Evolutionary conservation across 2,329 filamentous ascomycete genomes (phyloP).

Genomic region (Chalaropsis ovoidea): DNA sequence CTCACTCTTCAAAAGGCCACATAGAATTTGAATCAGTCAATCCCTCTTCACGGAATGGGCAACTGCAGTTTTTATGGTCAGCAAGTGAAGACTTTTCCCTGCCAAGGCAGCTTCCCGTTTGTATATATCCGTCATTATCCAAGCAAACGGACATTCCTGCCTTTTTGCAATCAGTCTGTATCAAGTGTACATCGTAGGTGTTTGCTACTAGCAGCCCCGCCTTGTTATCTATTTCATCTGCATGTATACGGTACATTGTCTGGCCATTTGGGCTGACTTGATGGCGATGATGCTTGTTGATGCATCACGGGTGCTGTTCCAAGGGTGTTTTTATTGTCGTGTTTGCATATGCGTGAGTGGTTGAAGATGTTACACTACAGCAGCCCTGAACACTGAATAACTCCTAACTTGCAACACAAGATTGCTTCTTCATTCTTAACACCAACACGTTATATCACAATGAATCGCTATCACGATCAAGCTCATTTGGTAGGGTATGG

Average conservation of each 20-base stretch:
- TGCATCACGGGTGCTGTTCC: too few species aligned
- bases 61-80: background rate
- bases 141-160: background rate
- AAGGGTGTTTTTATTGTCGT: too few species aligned
- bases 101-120: background rate
- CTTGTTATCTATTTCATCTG: background rate
- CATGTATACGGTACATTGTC: background rate
- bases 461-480: background rate
- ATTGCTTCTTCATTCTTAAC: too few species aligned
- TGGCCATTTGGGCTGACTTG: too few species aligned
- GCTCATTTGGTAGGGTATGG: background rate
- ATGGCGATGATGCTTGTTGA: too few species aligned
- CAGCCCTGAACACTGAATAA: too few species aligned
- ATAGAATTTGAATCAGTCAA: too few species aligned
- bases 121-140: too few species aligned
- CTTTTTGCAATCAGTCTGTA: background rate
- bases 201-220: background rate
- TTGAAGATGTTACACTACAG: too few species aligned
- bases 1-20: background rate
- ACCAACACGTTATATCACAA: background rate
- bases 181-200: background rate
- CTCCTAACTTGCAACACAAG: too few species aligned
- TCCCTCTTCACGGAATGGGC: too few species aligned
- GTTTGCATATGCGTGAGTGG: too few species aligned
- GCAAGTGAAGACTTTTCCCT: background rate